These are phyloP conservation scores for Adansonia gregorii DNA, from an alignment of 441 rosid genomes.

Conservation along the genomic window DNA sequence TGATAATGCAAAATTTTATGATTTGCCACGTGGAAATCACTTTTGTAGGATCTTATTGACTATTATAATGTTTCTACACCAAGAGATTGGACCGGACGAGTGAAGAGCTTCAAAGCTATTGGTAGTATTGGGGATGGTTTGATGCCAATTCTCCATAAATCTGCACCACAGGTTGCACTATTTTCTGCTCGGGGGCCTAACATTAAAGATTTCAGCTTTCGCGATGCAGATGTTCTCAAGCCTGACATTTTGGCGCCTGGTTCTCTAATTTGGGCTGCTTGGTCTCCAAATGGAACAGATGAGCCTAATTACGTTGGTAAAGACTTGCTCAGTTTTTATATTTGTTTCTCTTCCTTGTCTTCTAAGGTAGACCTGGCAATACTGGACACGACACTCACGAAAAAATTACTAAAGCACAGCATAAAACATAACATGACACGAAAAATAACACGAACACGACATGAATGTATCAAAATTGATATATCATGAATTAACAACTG, in stretches of 20 bases:
- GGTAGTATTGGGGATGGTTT: slow-evolving; percentile 96
- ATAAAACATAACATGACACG: too few relatives aligned
- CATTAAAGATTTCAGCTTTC: slow-evolving; percentile 87
- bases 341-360: slow-evolving; percentile 12
- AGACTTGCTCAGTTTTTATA: slow-evolving; percentile 22
- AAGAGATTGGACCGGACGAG: slow-evolving; percentile 97
- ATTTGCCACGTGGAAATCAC: slow-evolving; percentile 28
- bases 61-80: slow-evolving; percentile 85
- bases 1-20: neutral
- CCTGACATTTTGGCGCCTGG: slow-evolving; percentile 99
- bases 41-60: slow-evolving; percentile 81
- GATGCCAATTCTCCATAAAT: slow-evolving; percentile 90
- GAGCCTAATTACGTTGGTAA: slow-evolving; percentile 89
- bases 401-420: too few relatives aligned
- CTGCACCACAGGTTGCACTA: slow-evolving; percentile 96
- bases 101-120: slow-evolving; percentile 74
- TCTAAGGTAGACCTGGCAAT: neutral
- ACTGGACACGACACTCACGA: too few relatives aligned
- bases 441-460: too few relatives aligned
- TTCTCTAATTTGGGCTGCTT: slow-evolving; percentile 96
- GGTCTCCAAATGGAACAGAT: slow-evolving; percentile 97
- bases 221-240: slow-evolving; percentile 98
- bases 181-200: slow-evolving; percentile 98
- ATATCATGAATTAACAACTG: too few relatives aligned
- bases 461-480: too few relatives aligned